Percentiles rank a stretch among this genome's conserved stretches.
These are phyloP conservation scores for Ceratobasidium sp. DNA, from an alignment of 1,284 basidiomycete species.

Conservation along the genomic window DNA sequence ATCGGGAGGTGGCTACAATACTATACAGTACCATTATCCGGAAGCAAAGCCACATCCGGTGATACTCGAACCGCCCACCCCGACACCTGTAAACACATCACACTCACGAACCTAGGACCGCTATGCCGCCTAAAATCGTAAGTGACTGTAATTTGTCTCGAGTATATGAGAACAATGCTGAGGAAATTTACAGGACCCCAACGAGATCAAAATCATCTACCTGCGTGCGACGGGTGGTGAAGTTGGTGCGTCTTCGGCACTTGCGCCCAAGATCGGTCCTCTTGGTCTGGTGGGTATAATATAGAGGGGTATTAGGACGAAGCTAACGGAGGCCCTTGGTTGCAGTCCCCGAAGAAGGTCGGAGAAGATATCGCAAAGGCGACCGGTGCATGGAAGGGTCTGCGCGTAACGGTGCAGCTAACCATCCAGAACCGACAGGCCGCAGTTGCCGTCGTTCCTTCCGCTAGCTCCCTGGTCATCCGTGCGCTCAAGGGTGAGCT, in stretches of 20 bases:
- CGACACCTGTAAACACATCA: slow-evolving; percentile 44
- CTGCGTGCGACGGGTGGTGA: slow-evolving; percentile 99
- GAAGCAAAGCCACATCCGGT: slow-evolving; percentile 37
- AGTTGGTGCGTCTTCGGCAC: slow-evolving; percentile 97
- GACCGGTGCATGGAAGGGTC: slow-evolving; percentile 98
- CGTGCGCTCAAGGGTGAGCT: slow-evolving; percentile 92
- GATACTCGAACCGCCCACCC: not conserved
- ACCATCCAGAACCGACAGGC: slow-evolving; percentile 99
- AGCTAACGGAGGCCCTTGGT: not conserved
- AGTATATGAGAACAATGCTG: not conserved
- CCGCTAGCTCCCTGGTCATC: slow-evolving; percentile 98
- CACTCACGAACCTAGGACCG: slow-evolving; percentile 47
- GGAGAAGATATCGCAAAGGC: slow-evolving; percentile 99
- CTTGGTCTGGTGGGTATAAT: slow-evolving; percentile 88
- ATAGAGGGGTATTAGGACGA: not conserved
- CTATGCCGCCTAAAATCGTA: slow-evolving; percentile 83
- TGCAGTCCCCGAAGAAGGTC: slow-evolving; percentile 99
- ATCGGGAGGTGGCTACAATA: not conserved
- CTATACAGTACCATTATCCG: slow-evolving; percentile 30
- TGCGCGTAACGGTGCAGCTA: slow-evolving; percentile 98
- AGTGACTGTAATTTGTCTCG: slow-evolving; percentile 51
- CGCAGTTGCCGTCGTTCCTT: slow-evolving; percentile 95
- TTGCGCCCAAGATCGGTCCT: slow-evolving; percentile 99
- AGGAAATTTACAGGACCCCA: slow-evolving; percentile 75
- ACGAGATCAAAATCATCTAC: slow-evolving; percentile 99